Base-by-base conservation (phyloP, 371 early-diverging fungal species). In the Rhizopus delemar region DNA sequence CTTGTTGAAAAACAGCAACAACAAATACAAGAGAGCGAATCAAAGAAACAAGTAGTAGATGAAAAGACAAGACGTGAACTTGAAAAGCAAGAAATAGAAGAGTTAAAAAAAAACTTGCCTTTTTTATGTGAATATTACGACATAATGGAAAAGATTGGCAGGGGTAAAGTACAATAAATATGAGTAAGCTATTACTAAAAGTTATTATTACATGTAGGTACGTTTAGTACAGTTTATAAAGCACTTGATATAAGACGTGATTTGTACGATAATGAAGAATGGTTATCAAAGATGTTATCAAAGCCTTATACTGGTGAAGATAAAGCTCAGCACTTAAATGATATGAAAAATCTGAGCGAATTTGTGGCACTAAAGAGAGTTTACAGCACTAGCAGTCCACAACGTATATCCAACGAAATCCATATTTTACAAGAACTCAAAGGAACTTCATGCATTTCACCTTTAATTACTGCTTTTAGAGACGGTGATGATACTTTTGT, bases 211-310 rank as follows among this genome's bases (percentile, higher is more conserved):
- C 22, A 22, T 22, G 93, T 61, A 65, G 62, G 60, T 15, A 60
- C 36, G 28, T 99, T 99, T 70, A 94, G 95, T 68, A 88, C 90
- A 0, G 99, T 99, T 2, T 99, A 96, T 78, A 92, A 92, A 64
- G 99, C 97, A 0, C 63, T 89, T n/a, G 94, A 94, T 65, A 58
- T 90, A 9, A 69, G 86, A 33, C 81, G 90, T 55, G 70, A 85
- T 9, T 58, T 74, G 5, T 92, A 88, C 59, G 80, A 89, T 52
- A 95, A 95, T 58, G 62, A 62, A 15, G 54, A 66, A 3, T 65
- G 70, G 41, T 55, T 52, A 28, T 43, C 38, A 33, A 46, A 41
- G 9, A 5, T 56, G 51, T 46, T 54, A 51, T 16, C 63, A 8
- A 28, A 15, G 62, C 53, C 62, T 29, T 38, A 49, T 8, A 51